These are phyloP conservation scores for Loxodes magnus DNA, from an alignment of 73 alveolate species.

Conservation along the genomic window DNA sequence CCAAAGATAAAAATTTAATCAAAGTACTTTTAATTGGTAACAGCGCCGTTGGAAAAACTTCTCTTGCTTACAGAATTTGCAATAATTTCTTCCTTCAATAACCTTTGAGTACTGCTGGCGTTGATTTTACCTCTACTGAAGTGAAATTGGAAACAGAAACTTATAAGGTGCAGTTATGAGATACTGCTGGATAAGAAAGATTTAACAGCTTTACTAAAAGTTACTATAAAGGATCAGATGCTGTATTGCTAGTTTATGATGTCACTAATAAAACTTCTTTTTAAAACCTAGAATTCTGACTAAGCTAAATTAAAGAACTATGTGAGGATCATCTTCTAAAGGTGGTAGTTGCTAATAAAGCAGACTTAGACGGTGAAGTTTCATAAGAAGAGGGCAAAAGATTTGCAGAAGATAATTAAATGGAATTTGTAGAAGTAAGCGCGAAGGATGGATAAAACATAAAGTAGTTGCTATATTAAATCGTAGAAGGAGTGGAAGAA, in stretches of 20 bases:
- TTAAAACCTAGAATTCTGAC: constrained; percentile 24
- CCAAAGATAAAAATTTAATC: too few relatives aligned
- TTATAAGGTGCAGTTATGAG: constrained; percentile 35
- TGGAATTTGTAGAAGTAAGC: too few relatives aligned
- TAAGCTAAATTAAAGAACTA: not conserved
- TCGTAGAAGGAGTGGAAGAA: too few relatives aligned
- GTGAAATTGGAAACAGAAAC: constrained; percentile 13
- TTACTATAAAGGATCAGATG: constrained; percentile 38
- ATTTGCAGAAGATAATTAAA: too few relatives aligned
- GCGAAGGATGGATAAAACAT: too few relatives aligned
- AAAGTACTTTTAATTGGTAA: constrained; percentile 8
- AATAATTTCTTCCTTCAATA: constrained; percentile 38
- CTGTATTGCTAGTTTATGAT: constrained; percentile 31
- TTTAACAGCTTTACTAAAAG: constrained; percentile 33
- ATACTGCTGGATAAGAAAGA: constrained; percentile 58
- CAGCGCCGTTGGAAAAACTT: constrained; percentile 66
- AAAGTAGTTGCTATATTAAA: too few relatives aligned
- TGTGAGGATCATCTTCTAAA: too few relatives aligned
- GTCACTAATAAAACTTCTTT: constrained; percentile 26
- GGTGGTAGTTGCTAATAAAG: too few relatives aligned
- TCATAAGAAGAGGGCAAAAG: too few relatives aligned
- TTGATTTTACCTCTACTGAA: constrained; percentile 65
- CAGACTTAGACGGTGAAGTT: too few relatives aligned
- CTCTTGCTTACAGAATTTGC: constrained; percentile 31
- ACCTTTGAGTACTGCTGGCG: constrained; percentile 75